Conservation (phyloP, 345 rosid species). For the Arabidopsis suecica region DNA sequence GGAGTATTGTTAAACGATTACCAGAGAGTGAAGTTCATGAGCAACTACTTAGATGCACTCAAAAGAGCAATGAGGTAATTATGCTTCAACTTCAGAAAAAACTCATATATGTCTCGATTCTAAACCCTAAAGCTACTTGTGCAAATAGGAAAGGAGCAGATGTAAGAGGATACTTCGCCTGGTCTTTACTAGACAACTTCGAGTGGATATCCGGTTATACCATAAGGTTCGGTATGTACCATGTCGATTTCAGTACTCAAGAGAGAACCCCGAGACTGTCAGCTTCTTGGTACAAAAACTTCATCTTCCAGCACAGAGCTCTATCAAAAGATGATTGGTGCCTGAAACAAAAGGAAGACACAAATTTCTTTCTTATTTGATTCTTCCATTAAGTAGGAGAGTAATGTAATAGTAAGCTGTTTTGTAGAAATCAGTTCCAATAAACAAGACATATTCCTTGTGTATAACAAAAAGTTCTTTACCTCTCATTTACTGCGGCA, state of each 20-base stretch:
- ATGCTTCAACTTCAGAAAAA: background rate
- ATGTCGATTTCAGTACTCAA: slow-evolving; percentile 58
- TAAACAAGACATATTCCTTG: background rate
- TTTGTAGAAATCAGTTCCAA: background rate
- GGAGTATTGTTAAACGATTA: slow-evolving; percentile 51
- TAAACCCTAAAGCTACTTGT: slow-evolving; percentile 2
- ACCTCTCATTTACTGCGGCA: slow-evolving; percentile 14
- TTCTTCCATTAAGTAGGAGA: background rate
- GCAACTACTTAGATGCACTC: slow-evolving; percentile 54
- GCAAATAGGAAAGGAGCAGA: slow-evolving; percentile 70
- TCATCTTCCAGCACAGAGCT: slow-evolving; percentile 49
- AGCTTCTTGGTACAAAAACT: slow-evolving; percentile 64
- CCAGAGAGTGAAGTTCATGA: slow-evolving; percentile 61
- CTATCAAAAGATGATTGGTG: slow-evolving; percentile 30
- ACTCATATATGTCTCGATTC: background rate
- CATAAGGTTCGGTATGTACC: slow-evolving; percentile 61
- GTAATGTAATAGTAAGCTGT: background rate
- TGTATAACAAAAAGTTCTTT: background rate
- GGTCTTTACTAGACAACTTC: slow-evolving; percentile 83
- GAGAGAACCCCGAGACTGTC: slow-evolving; percentile 66
- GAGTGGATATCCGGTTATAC: slow-evolving; percentile 72
- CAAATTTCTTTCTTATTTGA: background rate
- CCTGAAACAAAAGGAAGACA: slow-evolving; percentile 26
- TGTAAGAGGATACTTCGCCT: slow-evolving; percentile 67
- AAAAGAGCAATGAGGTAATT: slow-evolving; percentile 58